phyloP scores from a whole-genome alignment of 1,139 yeast genomes.

The Pichia sp. region DNA sequence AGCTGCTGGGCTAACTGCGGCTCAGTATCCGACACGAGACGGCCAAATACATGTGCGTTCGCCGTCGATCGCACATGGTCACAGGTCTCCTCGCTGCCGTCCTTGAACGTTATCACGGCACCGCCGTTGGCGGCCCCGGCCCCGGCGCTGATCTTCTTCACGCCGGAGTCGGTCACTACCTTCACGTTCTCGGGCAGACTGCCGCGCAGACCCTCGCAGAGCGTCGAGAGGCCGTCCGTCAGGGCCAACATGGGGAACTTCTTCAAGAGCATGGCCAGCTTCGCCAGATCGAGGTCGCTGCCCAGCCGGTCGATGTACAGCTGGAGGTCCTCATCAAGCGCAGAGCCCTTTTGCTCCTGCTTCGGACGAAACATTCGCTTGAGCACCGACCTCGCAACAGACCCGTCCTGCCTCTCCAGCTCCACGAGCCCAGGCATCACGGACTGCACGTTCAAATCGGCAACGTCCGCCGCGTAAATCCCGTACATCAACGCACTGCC shows the following conservation, averaged over 20 bases:
- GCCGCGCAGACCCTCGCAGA: constrained; percentile 39
- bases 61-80: constrained; percentile 60
- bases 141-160: constrained; percentile 14
- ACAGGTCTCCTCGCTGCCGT: constrained; percentile 29
- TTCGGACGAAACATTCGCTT: neutral
- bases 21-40: constrained; percentile 11
- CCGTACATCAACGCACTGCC: constrained; percentile 86
- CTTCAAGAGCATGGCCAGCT: constrained; percentile 38
- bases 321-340: constrained; percentile 19
- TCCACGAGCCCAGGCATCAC: constrained; percentile 50
- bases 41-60: constrained; percentile 33
- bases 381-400: constrained; percentile 37
- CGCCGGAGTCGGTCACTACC: constrained; percentile 30
- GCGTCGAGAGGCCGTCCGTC: constrained; percentile 47
- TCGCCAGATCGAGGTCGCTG: constrained; percentile 37
- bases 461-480: constrained; percentile 82
- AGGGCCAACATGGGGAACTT: constrained; percentile 44
- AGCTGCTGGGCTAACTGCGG: constrained; percentile 21
- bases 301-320: constrained; percentile 34
- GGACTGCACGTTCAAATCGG: constrained; percentile 59
- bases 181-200: constrained; percentile 41
- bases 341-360: neutral
- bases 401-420: constrained; percentile 56
- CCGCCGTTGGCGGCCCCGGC: neutral
- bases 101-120: constrained; percentile 8